phyloP scores from a whole-genome alignment of 1,284 basidiomycete species.

The Dichomitus squalens region DNA sequence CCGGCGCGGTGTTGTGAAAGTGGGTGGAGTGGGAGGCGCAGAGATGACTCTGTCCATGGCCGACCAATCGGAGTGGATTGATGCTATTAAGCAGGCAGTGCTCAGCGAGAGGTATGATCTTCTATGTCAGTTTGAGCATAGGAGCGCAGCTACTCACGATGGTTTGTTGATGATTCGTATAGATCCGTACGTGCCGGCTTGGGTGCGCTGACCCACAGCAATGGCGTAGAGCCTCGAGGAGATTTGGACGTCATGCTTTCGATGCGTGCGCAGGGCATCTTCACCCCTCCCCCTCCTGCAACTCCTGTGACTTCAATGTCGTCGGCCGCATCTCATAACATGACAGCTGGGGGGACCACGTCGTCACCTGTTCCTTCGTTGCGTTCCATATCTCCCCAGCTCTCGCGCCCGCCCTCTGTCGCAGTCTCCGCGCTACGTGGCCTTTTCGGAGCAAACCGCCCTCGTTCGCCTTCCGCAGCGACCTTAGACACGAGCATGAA shows the following conservation, averaged over 20 bases:
- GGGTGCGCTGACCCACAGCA: conserved; percentile 46
- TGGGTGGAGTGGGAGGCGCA: conserved; percentile 61
- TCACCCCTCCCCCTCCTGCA: conserved; percentile 29
- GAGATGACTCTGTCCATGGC: conserved; percentile 69
- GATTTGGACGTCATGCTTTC: conserved; percentile 81
- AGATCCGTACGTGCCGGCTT: conserved; percentile 71
- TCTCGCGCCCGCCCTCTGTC: conserved; percentile 19
- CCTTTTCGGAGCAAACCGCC: conserved; percentile 50
- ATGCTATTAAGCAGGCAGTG: conserved; percentile 69
- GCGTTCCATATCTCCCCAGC: conserved; percentile 19
- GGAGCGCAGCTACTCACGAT: neutral
- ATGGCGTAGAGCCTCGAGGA: conserved; percentile 63
- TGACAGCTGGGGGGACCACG: conserved; percentile 7
- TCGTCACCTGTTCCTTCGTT: conserved; percentile 18
- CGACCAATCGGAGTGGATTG: conserved; percentile 61
- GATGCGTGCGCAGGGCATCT: conserved; percentile 67
- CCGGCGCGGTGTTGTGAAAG: conserved; percentile 62
- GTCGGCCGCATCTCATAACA: conserved; percentile 1
- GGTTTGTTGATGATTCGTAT: conserved; percentile 5
- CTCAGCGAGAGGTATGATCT: conserved; percentile 62
- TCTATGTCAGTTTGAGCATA: neutral
- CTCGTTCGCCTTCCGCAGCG: conserved; percentile 54
- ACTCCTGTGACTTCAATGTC: conserved; percentile 1
- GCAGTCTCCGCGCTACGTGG: conserved; percentile 56
- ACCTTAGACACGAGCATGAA: conserved; percentile 35